Base-by-base conservation (phyloP, 257 asterid genomes). In the Lavandula angustifolia region DNA sequence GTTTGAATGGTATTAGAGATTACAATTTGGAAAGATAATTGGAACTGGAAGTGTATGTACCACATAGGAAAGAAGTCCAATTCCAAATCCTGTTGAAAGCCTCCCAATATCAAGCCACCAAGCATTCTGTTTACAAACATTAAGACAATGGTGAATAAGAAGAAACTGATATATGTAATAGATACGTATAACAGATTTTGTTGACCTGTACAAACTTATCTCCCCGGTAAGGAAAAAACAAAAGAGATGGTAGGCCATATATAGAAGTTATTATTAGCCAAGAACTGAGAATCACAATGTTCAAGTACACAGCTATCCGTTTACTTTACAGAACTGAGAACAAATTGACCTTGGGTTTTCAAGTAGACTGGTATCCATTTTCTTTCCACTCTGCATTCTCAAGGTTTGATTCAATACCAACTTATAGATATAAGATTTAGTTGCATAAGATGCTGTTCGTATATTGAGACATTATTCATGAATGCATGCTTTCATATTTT, bases 21-120 rank as follows among this genome's bases (percentile, higher is more conserved):
- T 64, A 62, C 17, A 49, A 48, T 27, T 52, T 9, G 7, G 9
- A 42, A 16, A 13, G 41, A 48, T 3, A 68, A 12, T 54, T 46
- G 32, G 54, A 64, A 40, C n/a, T 1, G 50, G 42, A 54, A 50
- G 27, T 9, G 11, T 13, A 54, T 9, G 66, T 82, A 92, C 97
- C 91, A 76, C 94, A 18, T 85, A 92, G 9, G 96, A 89, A 18
- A 87, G 83, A 74, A 89, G 62, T 56, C 98, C 98, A 11, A 92
- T 70, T 50, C 96, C 96, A 47, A 80, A 81, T 64, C 97, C 97
- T 9, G 84, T 77, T 47, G 71, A 82, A 46, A 89, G 70, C 79
- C 98, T 85, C 58, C 98, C 97, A 44, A 67, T 61, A 61, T 85
- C 94, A 55, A 92, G 97, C 88, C 79, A 81, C 89, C 81, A 87